A percentile compares a stretch with the other conserved stretches of the same genome.
Evolutionary conservation across 352 stramenopile species (phyloP).

Genomic region (Phytopythium ostracodes): DNA sequence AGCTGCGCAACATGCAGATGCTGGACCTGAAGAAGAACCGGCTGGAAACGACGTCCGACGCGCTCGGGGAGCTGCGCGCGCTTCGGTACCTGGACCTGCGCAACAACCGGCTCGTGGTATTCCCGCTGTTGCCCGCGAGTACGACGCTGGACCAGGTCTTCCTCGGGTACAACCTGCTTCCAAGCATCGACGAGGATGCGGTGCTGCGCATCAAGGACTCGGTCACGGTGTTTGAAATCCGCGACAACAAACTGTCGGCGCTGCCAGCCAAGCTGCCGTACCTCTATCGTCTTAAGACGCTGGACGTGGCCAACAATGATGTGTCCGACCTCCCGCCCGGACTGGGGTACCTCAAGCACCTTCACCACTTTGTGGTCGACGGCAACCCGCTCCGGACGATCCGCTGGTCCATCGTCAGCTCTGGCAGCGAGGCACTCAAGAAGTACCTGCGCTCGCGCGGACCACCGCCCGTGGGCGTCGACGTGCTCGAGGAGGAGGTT

Average conservation of each 20-base stretch:
- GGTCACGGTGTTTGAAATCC: conserved; percentile 71
- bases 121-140: conserved; percentile 58
- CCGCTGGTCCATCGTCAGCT: conserved; percentile 51
- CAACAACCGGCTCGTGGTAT: conserved; percentile 59
- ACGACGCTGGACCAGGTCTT: conserved; percentile 69
- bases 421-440: conserved; percentile 75
- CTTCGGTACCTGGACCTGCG: conserved; percentile 75
- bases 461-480: conserved; percentile 39
- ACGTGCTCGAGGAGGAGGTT: conserved; percentile 68
- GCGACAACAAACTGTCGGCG: conserved; percentile 72
- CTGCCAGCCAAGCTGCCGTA: conserved; percentile 53
- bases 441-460: conserved; percentile 79
- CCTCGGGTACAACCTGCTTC: conserved; percentile 70
- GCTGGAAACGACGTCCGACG: conserved; percentile 38
- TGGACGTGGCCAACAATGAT: conserved; percentile 83
- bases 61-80: conserved; percentile 29
- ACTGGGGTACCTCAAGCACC: conserved; percentile 71
- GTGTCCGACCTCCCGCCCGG: conserved; percentile 68
- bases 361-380: conserved; percentile 74
- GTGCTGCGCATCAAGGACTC: conserved; percentile 59
- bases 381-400: conserved; percentile 76
- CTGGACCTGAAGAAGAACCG: conserved; percentile 80
- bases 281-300: conserved; percentile 68
- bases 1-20: conserved; percentile 49
- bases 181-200: conserved; percentile 48